Base-by-base conservation (phyloP, 2,329 filamentous ascomycete genomes). In the Rutstroemia sp. region DNA sequence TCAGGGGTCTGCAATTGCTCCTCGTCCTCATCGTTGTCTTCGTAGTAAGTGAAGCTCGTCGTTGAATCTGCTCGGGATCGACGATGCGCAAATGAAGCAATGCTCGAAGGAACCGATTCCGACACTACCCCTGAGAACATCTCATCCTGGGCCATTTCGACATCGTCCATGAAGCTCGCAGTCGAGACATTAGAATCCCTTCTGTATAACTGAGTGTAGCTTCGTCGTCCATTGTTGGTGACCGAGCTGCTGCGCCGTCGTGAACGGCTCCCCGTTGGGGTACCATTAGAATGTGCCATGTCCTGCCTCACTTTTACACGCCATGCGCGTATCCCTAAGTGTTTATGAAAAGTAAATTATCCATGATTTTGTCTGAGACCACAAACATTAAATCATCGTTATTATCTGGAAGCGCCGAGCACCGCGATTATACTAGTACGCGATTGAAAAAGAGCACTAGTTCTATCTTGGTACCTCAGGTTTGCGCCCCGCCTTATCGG, bases 121-220 rank as follows among this genome's bases (percentile, higher is more conserved):
- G 91, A 92, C 67, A 96, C 85, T 6, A 92, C 94, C 6, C 94
- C 94, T 23, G 92, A 87, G 73, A 92, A 99, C 48, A 94, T 89
- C 81, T 97, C 92, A 70, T 96, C 89, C 51, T 95, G 90, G 19
- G 94, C 92, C 94, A 99, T 97, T 71, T 96, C 92, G n/a, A 97
- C 92, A 72, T 96, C 90, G 63, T 90, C 90, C 65, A 96, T 86
- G 64, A 96, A 86, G 72, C 89, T 95, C 38, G 85, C 78, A 72
- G 79, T 83, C 73, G 87, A 90, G 65, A 84, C 77, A 66, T 89
- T 89, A 51, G 85, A 87, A 62, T 78, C 78, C 55, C 86, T 77
- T 54, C 85, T 77, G 71, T 89, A 89, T 60, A 88, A 58, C 17
- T 12, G 27, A 30, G 39, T 48, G 12, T 49, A 44, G 45, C 58